Base-by-base conservation (phyloP, 2,329 filamentous ascomycete genomes). In the Neocucurbitaria cava region DNA sequence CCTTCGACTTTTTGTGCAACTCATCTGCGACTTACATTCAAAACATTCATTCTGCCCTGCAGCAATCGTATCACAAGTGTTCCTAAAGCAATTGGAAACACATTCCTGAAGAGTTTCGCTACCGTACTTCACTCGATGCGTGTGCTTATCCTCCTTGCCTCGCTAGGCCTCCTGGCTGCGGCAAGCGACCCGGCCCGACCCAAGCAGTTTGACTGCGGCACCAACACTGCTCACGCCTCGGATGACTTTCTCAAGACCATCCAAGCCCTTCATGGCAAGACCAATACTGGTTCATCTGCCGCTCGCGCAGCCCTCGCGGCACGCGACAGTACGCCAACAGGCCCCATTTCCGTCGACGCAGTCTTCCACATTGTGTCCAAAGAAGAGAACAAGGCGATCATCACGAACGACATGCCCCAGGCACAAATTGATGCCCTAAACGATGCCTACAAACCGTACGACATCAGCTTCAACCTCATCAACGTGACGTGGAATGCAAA, bases 401-500 rank as follows among this genome's bases (percentile, higher is more conserved):
- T 81, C 59, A 77, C 76, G n/a, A 70, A 74, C 52, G 59, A 72
- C 43, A 78, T 78, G 75, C 77, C 74, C 10, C 56, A 58, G 17
- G 65, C 68, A 17, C 79, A 81, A 59, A 50, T 76, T 52, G 66
- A 67, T 35, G 64, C 68, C 0, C 52, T 81, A 31, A 81, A 81
- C 70, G 67, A 56, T 26, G 74, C 75, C 8, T 83, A 83, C 74
- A 71, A 76, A 31, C 74, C 78, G 36, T 83, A 83, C 72, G 76
- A 76, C 52, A 82, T 87, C 61, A 70, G 66, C 8, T 87, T 84
- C 75, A 77, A 72, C 26, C 76, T 86, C 9, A 62, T 75, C 48
- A 78, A 80, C 53, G 76, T 82, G 26, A 80, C 78, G 21, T 82
- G 79, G 61, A 83, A 77, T 31, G 74, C 78, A 52, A 85, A 85